These are phyloP conservation scores for Dactylonectria macrodidyma DNA, from an alignment of 2,329 filamentous ascomycete genomes.

Conservation along the genomic window DNA sequence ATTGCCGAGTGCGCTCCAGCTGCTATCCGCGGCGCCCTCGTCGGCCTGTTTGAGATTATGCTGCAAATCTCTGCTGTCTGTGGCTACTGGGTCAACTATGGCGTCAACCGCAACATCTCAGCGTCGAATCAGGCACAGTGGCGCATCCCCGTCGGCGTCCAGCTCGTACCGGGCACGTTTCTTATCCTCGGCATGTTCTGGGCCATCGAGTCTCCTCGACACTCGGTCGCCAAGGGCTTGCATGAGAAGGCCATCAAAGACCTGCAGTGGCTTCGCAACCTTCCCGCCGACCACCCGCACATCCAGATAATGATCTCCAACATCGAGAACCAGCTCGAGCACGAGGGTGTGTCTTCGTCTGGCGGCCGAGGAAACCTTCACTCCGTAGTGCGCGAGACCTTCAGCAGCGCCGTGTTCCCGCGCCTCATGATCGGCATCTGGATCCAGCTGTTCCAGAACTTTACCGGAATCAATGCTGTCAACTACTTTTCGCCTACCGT, in stretches of 20 bases:
- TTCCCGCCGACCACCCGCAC: constrained; percentile 33
- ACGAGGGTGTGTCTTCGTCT: constrained; percentile 22
- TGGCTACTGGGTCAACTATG: constrained; percentile 57
- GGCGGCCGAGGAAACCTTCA: constrained; percentile 14
- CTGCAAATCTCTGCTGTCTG: constrained; percentile 66
- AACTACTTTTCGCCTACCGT: constrained; percentile 76
- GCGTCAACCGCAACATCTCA: constrained; percentile 37
- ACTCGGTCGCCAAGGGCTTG: constrained; percentile 35
- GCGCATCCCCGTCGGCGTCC: constrained; percentile 57
- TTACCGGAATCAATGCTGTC: constrained; percentile 73
- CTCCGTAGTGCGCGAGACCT: constrained; percentile 25
- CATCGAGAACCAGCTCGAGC: constrained; percentile 33
- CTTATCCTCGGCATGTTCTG: constrained; percentile 49
- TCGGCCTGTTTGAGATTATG: constrained; percentile 66
- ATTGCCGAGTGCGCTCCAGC: constrained; percentile 70
- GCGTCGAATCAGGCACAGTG: constrained; percentile 49
- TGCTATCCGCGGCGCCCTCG: constrained; percentile 65
- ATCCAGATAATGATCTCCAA: constrained; percentile 29
- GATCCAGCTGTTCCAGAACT: constrained; percentile 36
- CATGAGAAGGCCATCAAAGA: constrained; percentile 30
- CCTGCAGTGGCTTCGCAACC: constrained; percentile 31
- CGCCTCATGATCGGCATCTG: constrained; percentile 72
- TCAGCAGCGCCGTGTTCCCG: constrained; percentile 57
- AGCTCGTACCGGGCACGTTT: constrained; percentile 38
- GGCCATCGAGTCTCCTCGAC: constrained; percentile 52